Evolutionary conservation across 1,284 basidiomycete genomes (phyloP).

Genomic region (Ganoderma resinaceum): DNA sequence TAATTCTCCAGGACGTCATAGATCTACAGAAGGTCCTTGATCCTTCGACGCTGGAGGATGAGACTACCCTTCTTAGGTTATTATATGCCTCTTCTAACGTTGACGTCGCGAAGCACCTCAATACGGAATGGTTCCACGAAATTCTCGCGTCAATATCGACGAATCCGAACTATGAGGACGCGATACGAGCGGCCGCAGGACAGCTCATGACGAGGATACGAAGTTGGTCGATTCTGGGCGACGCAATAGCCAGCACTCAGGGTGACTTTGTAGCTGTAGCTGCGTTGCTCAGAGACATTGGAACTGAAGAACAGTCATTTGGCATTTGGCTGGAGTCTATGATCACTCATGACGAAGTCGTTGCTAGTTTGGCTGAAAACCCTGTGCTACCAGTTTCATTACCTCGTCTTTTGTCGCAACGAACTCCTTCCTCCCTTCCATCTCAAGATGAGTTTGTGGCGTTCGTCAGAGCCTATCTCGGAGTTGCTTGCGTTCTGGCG

Average conservation of each 20-base stretch:
- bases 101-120: conserved; percentile 60
- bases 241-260: conserved; percentile 59
- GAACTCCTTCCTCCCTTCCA: conserved; percentile 33
- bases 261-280: conserved; percentile 57
- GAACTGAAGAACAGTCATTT: conserved; percentile 67
- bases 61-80: conserved; percentile 60
- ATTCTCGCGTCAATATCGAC: conserved; percentile 50
- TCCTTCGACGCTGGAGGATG: conserved; percentile 52
- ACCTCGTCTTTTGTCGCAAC: conserved; percentile 45
- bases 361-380: conserved; percentile 52
- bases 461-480: conserved; percentile 69
- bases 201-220: conserved; percentile 56
- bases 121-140: conserved; percentile 49
- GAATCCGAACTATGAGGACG: conserved; percentile 46
- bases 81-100: conserved; percentile 68
- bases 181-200: conserved; percentile 51
- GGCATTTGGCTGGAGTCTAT: conserved; percentile 77
- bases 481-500: conserved; percentile 70
- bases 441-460: conserved; percentile 67
- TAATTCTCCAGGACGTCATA: conserved; percentile 53
- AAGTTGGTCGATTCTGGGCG: conserved; percentile 68
- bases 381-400: conserved; percentile 45
- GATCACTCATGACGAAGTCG: conserved; percentile 59
- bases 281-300: conserved; percentile 61
- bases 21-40: conserved; percentile 64